Percentiles rank a stretch among this genome's conserved stretches.
These are phyloP conservation scores for Taphrina wiesneri DNA, from an alignment of 1,139 yeast genomes.

Conservation along the genomic window DNA sequence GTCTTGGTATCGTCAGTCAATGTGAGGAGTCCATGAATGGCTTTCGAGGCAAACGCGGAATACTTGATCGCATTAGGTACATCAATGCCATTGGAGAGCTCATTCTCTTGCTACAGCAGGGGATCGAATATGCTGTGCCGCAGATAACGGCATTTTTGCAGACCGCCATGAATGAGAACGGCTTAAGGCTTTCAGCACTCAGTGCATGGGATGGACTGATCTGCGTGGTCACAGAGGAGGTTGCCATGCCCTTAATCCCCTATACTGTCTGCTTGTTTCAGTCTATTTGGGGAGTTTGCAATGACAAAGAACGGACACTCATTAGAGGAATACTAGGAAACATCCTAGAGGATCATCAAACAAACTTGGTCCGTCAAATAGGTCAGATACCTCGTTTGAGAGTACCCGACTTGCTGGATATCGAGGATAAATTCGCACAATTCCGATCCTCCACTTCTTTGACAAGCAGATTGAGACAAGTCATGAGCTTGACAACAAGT, in stretches of 20 bases:
- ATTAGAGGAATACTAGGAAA: constrained; percentile 52
- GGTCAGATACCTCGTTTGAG: constrained; percentile 41
- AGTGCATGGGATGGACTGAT: constrained; percentile 67
- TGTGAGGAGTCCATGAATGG: constrained; percentile 81
- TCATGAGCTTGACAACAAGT: constrained; percentile 59
- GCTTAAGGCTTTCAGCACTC: constrained; percentile 63
- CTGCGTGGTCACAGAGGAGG: constrained; percentile 54
- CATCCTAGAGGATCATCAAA: constrained; percentile 18
- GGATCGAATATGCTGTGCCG: constrained; percentile 76
- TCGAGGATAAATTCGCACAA: constrained; percentile 35
- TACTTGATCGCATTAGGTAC: constrained; percentile 69
- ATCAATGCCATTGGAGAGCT: constrained; percentile 72
- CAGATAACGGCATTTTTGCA: constrained; percentile 87
- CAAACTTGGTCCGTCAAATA: constrained; percentile 41
- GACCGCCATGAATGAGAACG: constrained; percentile 66
- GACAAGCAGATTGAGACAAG: constrained; percentile 50
- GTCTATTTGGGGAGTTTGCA: constrained; percentile 63
- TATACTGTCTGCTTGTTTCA: constrained; percentile 59
- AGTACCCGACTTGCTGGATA: constrained; percentile 41
- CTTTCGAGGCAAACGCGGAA: constrained; percentile 67
- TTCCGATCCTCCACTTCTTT: constrained; percentile 30
- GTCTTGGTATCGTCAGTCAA: constrained; percentile 74
- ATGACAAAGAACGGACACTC: constrained; percentile 51
- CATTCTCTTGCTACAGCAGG: constrained; percentile 60
- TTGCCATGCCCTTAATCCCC: constrained; percentile 59